Base-by-base conservation (phyloP, 148 eudicot genomes). In the Rhododendron vialii region DNA sequence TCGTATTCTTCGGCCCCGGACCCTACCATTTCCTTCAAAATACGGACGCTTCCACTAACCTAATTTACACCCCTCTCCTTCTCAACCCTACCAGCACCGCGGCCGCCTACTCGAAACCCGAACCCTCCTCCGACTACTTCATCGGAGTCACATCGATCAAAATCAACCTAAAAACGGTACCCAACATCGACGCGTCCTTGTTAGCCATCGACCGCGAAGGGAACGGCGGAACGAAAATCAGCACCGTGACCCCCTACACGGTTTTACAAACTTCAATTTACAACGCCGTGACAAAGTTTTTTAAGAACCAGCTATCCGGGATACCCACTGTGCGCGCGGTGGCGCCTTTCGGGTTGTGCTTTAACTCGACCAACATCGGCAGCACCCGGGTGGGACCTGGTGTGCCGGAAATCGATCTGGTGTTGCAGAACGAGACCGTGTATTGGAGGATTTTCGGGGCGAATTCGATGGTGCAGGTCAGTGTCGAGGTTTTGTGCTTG, bases 61-160 rank as follows among this genome's bases (percentile, higher is more conserved):
- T 95, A 26, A 1, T 78, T 8, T 92, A 91, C 90, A 96, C 95
- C 3, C 91, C 93, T 3, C 87, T 95, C 0, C 15, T 95, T 7
- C 36, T 51, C 5, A 86, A 92, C 67, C 82, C 79, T 12, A 47
- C 85, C 7, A 83, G 86, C 61, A 87, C 88, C 11, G 89, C 77
- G 1, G 9, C 59, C 2, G 38, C 30, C 10, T 84, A 84, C 78
- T 78, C 80, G 0, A 3, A 2, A 24, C 82, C 83, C 26, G 76
- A 3, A 67, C 33, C 91, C 53, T 77, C 89, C 28, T 28, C 89
- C 0, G 90, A 91, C 30, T 93, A 93, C 82, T 90, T 84, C 77
- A 85, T 91, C 7, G 82, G 86, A 41, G 90, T 93, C 0, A 89
- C 80, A 14, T 78, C 89, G 1, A 88, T 93, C 28, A 85, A 80